Conservation (phyloP, 2,329 filamentous ascomycete genomes). For the Nannizzia gypsea region DNA sequence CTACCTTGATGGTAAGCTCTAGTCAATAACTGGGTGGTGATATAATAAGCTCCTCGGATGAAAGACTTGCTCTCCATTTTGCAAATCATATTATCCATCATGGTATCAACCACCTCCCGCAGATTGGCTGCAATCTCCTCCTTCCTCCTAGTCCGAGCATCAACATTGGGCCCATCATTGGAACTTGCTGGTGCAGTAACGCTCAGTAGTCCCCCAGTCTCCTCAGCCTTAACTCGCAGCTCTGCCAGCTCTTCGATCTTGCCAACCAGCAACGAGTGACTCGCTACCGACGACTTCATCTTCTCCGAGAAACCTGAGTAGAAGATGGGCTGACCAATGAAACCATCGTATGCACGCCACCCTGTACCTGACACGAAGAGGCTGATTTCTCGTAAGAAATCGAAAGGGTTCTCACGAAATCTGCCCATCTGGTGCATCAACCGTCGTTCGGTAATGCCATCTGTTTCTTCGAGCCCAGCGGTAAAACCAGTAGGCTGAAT, state of each 20-base stretch:
- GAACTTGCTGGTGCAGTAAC: constrained; percentile 23
- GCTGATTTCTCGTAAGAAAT: constrained; percentile 87
- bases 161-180: constrained; percentile 14
- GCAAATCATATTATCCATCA: constrained; percentile 95
- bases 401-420: constrained; percentile 60
- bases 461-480: constrained; percentile 24
- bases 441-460: constrained; percentile 39
- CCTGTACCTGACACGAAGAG: constrained; percentile 85
- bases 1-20: constrained; percentile 80
- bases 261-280: constrained; percentile 58
- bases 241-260: constrained; percentile 69
- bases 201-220: constrained; percentile 57
- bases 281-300: constrained; percentile 69
- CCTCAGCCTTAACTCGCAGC: constrained; percentile 61
- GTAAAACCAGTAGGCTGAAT: constrained; percentile 59
- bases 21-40: constrained; percentile 75
- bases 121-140: constrained; percentile 60
- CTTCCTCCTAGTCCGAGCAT: constrained; percentile 22
- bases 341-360: constrained; percentile 86
- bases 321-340: constrained; percentile 86
- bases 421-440: constrained; percentile 65
- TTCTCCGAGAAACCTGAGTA: constrained; percentile 85
- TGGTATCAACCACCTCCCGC: constrained; percentile 67
- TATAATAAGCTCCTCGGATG: constrained; percentile 83
- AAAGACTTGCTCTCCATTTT: constrained; percentile 95